Evolutionary conservation across 148 eudicot genomes (phyloP), one percentile per base, ranked within the genome.

Genomic region (Polygonum maritimum): DNA sequence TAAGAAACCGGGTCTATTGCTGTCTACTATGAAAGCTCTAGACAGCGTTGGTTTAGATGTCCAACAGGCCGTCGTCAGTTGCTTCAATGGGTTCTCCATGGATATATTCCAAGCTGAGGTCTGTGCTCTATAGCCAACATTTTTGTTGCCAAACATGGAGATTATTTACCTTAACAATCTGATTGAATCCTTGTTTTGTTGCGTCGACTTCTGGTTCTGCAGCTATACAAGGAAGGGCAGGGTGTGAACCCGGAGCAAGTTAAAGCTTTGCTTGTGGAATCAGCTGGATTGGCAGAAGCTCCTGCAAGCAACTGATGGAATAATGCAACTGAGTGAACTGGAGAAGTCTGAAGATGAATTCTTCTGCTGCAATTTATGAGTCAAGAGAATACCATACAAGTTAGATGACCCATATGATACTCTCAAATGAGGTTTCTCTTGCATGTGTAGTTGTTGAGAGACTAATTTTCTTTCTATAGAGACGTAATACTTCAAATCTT

Each of bases 21-120:
- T 89, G 31, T 90, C 96, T 19, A 84, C 91, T 3, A 86, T 90
- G 91, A 88, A 82, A 85, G 90, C 96, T 48, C 83, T 94, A 74
- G 98, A 92, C 77, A 81, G 79, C 18, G 88, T 92, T 48, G 97
- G 96, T 44, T 78, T 94, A 54, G 97, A 94, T 77, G 83, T 94
- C 71, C 96, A 94, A 78, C 98, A 94, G 85, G 98, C 98, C 11
- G 93, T 90, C 60, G 88, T 94, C 76, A 94, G 97, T 83, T 94
- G 96, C 82, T 89, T 92, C 89, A 92, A 94, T 81, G 98, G 98
- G 6, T 94, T 94, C 71, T 89, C 96, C 8, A 78, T 94, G 86
- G 98, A 94, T 80, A 84, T 94, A 76, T 94, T 92, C 71, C 85
- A 91, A 14, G 98, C 98, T 81, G 97, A 94, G 98, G 98, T 94